Base-by-base conservation (phyloP, 2,329 filamentous ascomycete genomes). In the Pyricularia grisea region DNA sequence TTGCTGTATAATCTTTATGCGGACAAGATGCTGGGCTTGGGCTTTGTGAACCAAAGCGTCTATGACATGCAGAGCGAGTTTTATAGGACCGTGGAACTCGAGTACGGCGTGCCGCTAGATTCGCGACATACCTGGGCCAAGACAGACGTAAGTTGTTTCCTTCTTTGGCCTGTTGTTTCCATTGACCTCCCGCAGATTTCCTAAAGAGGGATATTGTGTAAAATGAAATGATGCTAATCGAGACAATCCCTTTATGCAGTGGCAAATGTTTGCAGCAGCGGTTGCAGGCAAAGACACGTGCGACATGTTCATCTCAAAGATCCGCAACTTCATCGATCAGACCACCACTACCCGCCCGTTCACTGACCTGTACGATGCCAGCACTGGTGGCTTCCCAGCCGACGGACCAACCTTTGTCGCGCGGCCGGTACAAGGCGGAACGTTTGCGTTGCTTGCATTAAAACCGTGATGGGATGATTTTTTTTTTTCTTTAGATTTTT, bases 221-320 rank as follows among this genome's bases (percentile, higher is more conserved):
- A n/a, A n/a, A n/a, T n/a, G n/a, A n/a, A 17, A 10, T 9, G 31
- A 58, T 17, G n/a, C 42, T 58, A 50, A 58, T 50, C 30, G n/a
- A 27, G n/a, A 20, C 20, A 66, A 66, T n/a, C 17, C 1, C 25
- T 64, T 5, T 7, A 5, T 30, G 28, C 25, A 67, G 66, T 97
- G 93, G 93, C 88, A 94, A 76, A 88, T 95, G 77, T 94, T 93
- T 80, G 87, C 88, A 5, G 93, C 93, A n/a, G 90, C 92, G 11
- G 89, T 94, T 12, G 86, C 91, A 0, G 84, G 83, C 61, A 77
- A 82, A 68, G 78, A 82, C 33, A 90, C 90, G 1, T 84, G 88
- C 68, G 79, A 83, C 12, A 83, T 88, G 76, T 91, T 97, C 73
- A 82, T 94, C 67, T 81, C 87, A 66, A 84, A 87, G 50, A 85